phyloP scores from a whole-genome alignment of 2,329 filamentous ascomycete species.

The Ceratocystis destructans region DNA sequence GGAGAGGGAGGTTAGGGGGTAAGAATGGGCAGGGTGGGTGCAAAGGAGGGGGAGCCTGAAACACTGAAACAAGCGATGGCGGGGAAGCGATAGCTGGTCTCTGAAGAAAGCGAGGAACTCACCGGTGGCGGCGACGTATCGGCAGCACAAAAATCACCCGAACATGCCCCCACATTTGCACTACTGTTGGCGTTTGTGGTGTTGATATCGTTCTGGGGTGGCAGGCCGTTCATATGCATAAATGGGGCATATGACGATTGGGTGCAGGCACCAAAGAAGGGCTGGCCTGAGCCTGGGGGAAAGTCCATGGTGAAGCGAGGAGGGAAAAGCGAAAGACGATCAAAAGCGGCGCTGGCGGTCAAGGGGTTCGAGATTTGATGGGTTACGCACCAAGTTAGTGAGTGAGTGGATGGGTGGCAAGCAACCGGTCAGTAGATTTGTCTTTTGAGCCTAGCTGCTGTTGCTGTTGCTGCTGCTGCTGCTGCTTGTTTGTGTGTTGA shows the following conservation, averaged over 20 bases:
- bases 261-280: conserved; percentile 32
- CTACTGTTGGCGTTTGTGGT: conserved; percentile 21
- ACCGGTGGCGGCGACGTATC: conserved; percentile 36
- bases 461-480: too few relatives aligned
- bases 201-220: conserved; percentile 26
- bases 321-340: neutral
- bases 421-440: neutral
- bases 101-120: conserved; percentile 17
- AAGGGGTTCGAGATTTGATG: too few relatives aligned
- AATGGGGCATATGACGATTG: conserved; percentile 41
- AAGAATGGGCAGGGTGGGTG: neutral
- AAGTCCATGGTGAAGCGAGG: neutral
- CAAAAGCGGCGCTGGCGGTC: neutral
- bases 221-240: conserved; percentile 40
- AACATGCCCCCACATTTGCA: conserved; percentile 37
- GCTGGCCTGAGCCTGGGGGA: conserved; percentile 26
- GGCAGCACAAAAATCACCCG: conserved; percentile 37
- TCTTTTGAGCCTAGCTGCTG: too few relatives aligned
- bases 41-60: neutral
- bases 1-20: too few relatives aligned
- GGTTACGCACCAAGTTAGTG: too few relatives aligned
- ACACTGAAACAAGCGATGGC: neutral
- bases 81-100: neutral
- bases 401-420: neutral
- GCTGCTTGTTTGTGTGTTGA: too few relatives aligned